phyloP scores from a whole-genome alignment of 352 stramenopile species.

The Globisporangium cystogenes region DNA sequence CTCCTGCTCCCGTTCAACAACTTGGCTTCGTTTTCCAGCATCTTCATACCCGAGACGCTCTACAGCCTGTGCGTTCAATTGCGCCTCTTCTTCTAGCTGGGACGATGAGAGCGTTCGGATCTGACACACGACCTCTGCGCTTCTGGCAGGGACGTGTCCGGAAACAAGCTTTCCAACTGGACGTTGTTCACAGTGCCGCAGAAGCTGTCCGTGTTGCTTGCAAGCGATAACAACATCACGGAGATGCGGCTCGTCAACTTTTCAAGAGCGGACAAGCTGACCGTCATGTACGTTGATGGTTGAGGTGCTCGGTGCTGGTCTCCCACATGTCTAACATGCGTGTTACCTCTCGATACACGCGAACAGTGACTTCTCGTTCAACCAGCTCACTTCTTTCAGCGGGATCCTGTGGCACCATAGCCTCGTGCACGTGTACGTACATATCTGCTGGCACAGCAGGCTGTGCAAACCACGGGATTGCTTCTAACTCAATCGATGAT shows the following conservation, averaged over 20 bases:
- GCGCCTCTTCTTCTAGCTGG: background rate
- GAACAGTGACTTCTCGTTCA: slow-evolving; percentile 18
- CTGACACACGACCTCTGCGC: background rate
- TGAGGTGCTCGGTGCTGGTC: background rate
- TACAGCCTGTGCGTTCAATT: slow-evolving; percentile 3
- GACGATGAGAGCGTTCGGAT: background rate
- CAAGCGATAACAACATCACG: slow-evolving; percentile 13
- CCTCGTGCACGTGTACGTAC: slow-evolving; percentile 10
- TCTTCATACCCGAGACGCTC: slow-evolving; percentile 5
- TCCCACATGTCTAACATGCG: background rate
- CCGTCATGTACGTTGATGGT: slow-evolving; percentile 3
- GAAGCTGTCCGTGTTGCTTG: slow-evolving; percentile 9
- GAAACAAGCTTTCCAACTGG: slow-evolving; percentile 10
- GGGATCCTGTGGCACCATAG: slow-evolving; percentile 14
- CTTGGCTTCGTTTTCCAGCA: slow-evolving; percentile 5
- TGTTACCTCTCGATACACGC: background rate
- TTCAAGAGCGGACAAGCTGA: slow-evolving; percentile 4
- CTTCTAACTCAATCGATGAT: background rate
- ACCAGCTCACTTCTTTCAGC: slow-evolving; percentile 12
- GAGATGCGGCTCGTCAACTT: slow-evolving; percentile 9
- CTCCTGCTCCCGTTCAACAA: slow-evolving; percentile 11
- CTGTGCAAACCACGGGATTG: background rate
- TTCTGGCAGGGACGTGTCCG: slow-evolving; percentile 9
- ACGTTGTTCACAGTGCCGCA: background rate
- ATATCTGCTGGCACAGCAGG: background rate